Base-by-base conservation (phyloP, 2,329 filamentous ascomycete species). In the Fusarium sp. region DNA sequence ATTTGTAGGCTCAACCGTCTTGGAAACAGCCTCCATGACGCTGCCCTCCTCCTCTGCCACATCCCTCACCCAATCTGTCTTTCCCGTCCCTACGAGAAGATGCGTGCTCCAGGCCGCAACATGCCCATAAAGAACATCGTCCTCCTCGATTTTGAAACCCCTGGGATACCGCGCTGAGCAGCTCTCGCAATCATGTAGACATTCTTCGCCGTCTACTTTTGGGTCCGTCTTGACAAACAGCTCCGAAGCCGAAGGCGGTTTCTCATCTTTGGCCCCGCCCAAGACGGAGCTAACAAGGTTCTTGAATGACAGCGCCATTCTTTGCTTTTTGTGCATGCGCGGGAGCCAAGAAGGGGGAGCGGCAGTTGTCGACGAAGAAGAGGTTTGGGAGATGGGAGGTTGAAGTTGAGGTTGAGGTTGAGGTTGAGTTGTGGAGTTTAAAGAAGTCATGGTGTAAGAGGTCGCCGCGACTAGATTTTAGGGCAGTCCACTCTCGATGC, bases 41-140 rank as follows among this genome's bases (percentile, higher is more conserved):
- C 91, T 94, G 7, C 92, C 92, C 80, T 92, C 91, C 84, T 98
- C 96, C 76, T 98, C 92, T 58, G 88, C 89, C 45, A 97, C 93
- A 82, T 97, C 92, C 63, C 93, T 83, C 76, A 95, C 92, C 96
- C 96, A 99, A 81, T 99, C 96, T 26, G 91, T 87, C 87, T 98
- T 97, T 65, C 94, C 93, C n/a, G 96, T 99, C 24, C 94, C 96
- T 17, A 98, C 94, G 33, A 99, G 83, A 66, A 97, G 78, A 81
- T 99, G 96, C 20, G 94, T 96, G 75, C 89, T 91, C 92, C 94
- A 98, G 36, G 90, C 93, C 76, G 94, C 92, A 67, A 98, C 88
- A 62, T 92, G 85, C 1, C 95, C 96, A 77, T 97, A 98, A 49
- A 99, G 82, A 73, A 90, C 84, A 77, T 97, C 94, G 8, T 86